phyloP scores from a whole-genome alignment of 2,329 filamentous ascomycete species.

The Microcyclospora tardicrescens region DNA sequence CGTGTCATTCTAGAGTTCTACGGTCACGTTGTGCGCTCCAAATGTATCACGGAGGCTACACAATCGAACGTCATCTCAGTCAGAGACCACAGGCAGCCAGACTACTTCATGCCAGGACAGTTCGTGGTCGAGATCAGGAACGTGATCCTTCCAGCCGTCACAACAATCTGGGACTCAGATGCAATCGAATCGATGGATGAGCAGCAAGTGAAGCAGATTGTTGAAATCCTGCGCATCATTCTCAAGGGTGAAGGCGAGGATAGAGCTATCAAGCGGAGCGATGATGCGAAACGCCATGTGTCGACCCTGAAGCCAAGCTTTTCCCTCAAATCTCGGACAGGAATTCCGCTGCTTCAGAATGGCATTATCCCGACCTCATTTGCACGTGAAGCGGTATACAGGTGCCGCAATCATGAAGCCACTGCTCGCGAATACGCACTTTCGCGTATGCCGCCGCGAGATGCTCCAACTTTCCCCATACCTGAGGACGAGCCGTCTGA shows the following conservation, averaged over 20 bases:
- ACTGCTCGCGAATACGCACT: conserved; percentile 63
- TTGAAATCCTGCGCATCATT: conserved; percentile 72
- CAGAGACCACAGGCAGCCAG: conserved; percentile 33
- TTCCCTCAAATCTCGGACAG: conserved; percentile 35
- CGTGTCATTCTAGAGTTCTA: conserved; percentile 81
- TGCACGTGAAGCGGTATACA: conserved; percentile 66
- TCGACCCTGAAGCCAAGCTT: conserved; percentile 39
- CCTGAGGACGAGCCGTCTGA: conserved; percentile 11
- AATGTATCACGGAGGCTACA: conserved; percentile 65
- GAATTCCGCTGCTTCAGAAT: conserved; percentile 31
- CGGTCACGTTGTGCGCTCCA: conserved; percentile 59
- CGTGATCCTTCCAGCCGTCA: conserved; percentile 62
- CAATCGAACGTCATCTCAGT: conserved; percentile 45
- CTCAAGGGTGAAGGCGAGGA: conserved; percentile 65
- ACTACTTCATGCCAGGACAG: conserved; percentile 56
- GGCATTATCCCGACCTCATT: conserved; percentile 48
- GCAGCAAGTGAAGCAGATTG: conserved; percentile 61
- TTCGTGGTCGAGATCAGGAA: conserved; percentile 78
- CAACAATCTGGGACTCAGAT: conserved; percentile 71
- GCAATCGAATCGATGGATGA: conserved; percentile 71
- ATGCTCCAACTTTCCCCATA: conserved; percentile 18
- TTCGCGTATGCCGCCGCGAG: conserved; percentile 21
- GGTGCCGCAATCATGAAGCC: conserved; percentile 54
- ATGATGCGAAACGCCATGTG: conserved; percentile 41
- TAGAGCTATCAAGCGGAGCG: conserved; percentile 48